Evolutionary conservation across 1,284 basidiomycete species (phyloP), one percentile per base, ranked within the genome.

Genomic region (Cryptococcus amylolentus): DNA sequence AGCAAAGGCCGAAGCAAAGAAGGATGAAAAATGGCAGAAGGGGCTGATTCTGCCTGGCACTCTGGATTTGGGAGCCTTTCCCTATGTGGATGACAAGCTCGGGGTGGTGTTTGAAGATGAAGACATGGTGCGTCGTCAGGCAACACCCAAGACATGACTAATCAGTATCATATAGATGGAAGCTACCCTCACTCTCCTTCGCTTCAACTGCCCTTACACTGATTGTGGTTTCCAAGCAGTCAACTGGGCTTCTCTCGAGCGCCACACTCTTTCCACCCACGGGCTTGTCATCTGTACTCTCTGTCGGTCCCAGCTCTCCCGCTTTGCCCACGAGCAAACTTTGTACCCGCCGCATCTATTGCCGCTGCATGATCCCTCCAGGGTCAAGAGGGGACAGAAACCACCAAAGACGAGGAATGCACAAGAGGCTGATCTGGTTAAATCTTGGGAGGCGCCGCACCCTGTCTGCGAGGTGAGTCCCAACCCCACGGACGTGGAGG

Each of bases 241-340:
- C 49, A 89, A 91, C 13, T 98, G 96, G 95, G 83, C 84, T 43
- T 89, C 92, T 71, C 82, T 98, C 47, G 91, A 90, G 72, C 51
- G 86, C 83, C 48, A 81, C 80, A 49, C 76, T 3, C 52, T 75
- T 1, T 60, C 71, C 2, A 66, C 65, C 3, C 95, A 98, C 73
- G 84, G 84, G 7, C 84, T 86, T 49, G 77, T 88, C 18, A 83
- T 96, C 77, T 98, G 93, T 70, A 90, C 93, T 67, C 75, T 98
- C 2, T 98, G 96, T 72, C 86, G 94, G 56, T 83, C 86, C 41
- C 83, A 84, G 77, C 93, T 98, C 79, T 97, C 96, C 67, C 89
- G 98, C 48, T 98, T 98, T 77, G 82, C 91, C 0, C 94, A 98
- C 75, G 95, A 98, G 75, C 96, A 98, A 72, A 84, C 86, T 0